Percentiles rank a stretch among this genome's conserved stretches.
phyloP scores from a whole-genome alignment of 1,284 basidiomycete species.

The Serendipita sp. region DNA sequence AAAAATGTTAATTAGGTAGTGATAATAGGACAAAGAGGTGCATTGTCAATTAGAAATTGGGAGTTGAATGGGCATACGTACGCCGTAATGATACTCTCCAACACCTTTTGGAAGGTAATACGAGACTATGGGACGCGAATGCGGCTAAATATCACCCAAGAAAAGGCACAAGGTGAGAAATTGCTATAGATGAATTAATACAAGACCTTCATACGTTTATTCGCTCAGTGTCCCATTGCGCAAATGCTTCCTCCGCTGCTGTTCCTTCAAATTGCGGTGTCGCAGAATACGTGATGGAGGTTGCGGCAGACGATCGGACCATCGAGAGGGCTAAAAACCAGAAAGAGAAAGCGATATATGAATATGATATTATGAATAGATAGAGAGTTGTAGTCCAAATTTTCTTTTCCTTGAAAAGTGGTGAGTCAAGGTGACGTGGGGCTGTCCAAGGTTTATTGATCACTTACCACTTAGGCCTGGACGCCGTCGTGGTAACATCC shows the following conservation, averaged over 20 bases:
- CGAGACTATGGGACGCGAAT: slow-evolving; percentile 78
- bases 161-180: neutral
- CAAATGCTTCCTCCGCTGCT: neutral
- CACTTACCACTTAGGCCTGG: too few relatives aligned
- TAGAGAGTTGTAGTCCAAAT: too few relatives aligned
- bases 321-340: neutral
- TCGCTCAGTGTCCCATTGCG: neutral
- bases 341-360: too few relatives aligned
- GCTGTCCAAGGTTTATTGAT: too few relatives aligned
- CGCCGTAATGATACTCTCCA: slow-evolving; percentile 91
- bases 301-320: neutral
- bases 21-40: neutral
- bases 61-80: slow-evolving; percentile 25
- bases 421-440: too few relatives aligned
- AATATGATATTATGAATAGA: too few relatives aligned
- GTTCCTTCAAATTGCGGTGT: neutral
- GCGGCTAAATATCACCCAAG: slow-evolving; percentile 36
- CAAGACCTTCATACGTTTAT: neutral
- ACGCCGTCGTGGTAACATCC: too few relatives aligned
- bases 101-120: slow-evolving; percentile 94
- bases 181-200: neutral
- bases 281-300: neutral
- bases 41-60: neutral
- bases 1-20: slow-evolving; percentile 7
- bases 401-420: too few relatives aligned